Conservation (phyloP, 1,284 basidiomycete genomes). For the Cutaneotrichosporon curvatum region DNA sequence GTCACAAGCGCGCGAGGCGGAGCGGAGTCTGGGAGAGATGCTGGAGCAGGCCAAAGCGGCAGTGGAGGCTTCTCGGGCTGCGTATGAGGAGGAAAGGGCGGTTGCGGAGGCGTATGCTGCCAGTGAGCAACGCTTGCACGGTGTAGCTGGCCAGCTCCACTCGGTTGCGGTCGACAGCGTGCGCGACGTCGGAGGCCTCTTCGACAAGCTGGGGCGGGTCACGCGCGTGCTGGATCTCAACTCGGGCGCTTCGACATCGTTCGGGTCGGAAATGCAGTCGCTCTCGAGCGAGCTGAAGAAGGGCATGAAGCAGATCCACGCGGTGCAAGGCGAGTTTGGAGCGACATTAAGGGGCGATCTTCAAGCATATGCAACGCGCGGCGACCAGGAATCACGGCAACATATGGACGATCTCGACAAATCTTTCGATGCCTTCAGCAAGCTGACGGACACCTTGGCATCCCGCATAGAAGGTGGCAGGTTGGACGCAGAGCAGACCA, state of each 20-base stretch:
- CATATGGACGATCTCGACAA: conserved; percentile 32
- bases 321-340: conserved; percentile 44
- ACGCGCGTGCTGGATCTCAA: conserved; percentile 61
- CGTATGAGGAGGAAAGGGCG: conserved; percentile 67
- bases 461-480: conserved; percentile 53
- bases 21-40: conserved; percentile 55
- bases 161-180: conserved; percentile 61
- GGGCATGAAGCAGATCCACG: conserved; percentile 51
- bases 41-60: conserved; percentile 55
- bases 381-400: conserved; percentile 38
- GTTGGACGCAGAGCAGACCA: conserved; percentile 53
- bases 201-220: conserved; percentile 79
- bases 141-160: conserved; percentile 63
- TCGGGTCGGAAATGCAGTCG: conserved; percentile 55
- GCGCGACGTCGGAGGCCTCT: conserved; percentile 64
- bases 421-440: conserved; percentile 55
- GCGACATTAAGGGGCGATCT: conserved; percentile 55
- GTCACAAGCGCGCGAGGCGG: conserved; percentile 48
- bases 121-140: conserved; percentile 65
- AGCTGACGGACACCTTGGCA: conserved; percentile 56
- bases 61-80: conserved; percentile 53
- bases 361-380: conserved; percentile 55
- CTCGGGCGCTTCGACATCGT: conserved; percentile 56
- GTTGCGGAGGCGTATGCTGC: conserved; percentile 68
- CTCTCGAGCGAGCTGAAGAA: conserved; percentile 60